Base-by-base conservation (phyloP, 2,329 filamentous ascomycete species). In the Calonectria honghensis region DNA sequence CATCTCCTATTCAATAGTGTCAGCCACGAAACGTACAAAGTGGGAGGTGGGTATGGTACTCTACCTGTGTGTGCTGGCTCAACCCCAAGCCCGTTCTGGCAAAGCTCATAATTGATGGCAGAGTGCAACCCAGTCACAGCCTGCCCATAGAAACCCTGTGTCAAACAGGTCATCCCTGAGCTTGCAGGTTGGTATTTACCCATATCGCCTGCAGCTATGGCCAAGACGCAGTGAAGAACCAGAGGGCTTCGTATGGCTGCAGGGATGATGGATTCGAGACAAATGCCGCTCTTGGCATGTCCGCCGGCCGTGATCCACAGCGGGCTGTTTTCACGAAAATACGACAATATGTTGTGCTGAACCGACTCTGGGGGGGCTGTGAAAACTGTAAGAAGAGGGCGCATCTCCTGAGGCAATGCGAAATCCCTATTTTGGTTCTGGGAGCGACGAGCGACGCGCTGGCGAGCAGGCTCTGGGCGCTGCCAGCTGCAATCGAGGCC, bases 111-210 rank as follows among this genome's bases (percentile, higher is more conserved):
- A 9, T 65, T 29, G 18, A 65, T 45, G n/a, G 18, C 39, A 4
- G 61, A 50, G 10, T 35, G 61, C 27, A 65, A 6, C 20, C 41
- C 61, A 1, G 16, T 10, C 18, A 50, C 39, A n/a, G 39, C 20
- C 45, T 65, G 61, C 2, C 61, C 39, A 6, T 50, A 65, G 29
- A 64, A 65, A 14, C 61, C 61, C 18, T 50, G 41, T 10, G 41
- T 32, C 31, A 65, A 31, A 14, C 27, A 31, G 10, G 6, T 20
- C 41, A 50, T 20, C 18, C 41, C 61, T 9, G 20, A 50, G 11
- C 41, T 50, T 29, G 61, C 41, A 1, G 41, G 18, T 27, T 50
- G 61, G n/a, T 65, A 48, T 50, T 65, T 63, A 35, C 32, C 41
- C 41, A 65, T 48, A 3, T 65, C 39, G 6, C 61, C 61, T 4